A percentile compares a stretch with the other conserved stretches of the same genome.
phyloP scores from a whole-genome alignment of 768 basidiomycete species.

The Boletus reticulatus region DNA sequence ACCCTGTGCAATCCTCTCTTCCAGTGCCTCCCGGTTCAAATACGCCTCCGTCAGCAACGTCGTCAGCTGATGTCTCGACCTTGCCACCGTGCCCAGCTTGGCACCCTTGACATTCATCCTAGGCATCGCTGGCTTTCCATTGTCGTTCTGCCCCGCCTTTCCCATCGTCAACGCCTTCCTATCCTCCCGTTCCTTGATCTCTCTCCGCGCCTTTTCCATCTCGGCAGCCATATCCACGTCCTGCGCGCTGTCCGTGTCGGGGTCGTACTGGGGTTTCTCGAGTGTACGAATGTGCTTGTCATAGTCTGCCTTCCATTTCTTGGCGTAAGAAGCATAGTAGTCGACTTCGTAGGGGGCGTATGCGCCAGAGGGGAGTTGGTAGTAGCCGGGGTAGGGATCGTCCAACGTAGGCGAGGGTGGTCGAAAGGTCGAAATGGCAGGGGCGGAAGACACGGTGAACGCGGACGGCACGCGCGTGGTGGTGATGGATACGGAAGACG shows the following conservation, averaged over 20 bases:
- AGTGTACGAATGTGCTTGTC: conserved; percentile 68
- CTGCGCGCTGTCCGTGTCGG: conserved; percentile 44
- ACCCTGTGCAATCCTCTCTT: conserved; percentile 82
- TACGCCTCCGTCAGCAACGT: conserved; percentile 83
- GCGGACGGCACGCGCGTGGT: conserved; percentile 52
- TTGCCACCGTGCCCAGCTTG: conserved; percentile 66
- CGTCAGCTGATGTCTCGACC: conserved; percentile 74
- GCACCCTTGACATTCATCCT: conserved; percentile 84
- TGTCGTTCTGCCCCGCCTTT: conserved; percentile 37
- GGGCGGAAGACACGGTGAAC: conserved; percentile 60
- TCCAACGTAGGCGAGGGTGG: conserved; percentile 71
- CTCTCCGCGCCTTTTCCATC: conserved; percentile 74
- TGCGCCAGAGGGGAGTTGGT: conserved; percentile 74
- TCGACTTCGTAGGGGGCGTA: conserved; percentile 74
- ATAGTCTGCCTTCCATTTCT: conserved; percentile 74
- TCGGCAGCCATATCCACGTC: conserved; percentile 65
- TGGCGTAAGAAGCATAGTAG: conserved; percentile 66
- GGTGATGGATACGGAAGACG: conserved; percentile 3
- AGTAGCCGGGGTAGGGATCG: conserved; percentile 86
- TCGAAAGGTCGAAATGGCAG: conserved; percentile 60
- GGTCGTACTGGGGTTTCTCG: conserved; percentile 68
- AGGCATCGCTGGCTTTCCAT: conserved; percentile 54
- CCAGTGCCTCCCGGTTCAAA: conserved; percentile 75
- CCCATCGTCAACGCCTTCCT: conserved; percentile 72
- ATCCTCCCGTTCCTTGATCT: conserved; percentile 74